A percentile compares a stretch with the other conserved stretches of the same genome.
Conservation (phyloP, 2,329 filamentous ascomycete genomes). For the Trichoderma oligosporum region DNA sequence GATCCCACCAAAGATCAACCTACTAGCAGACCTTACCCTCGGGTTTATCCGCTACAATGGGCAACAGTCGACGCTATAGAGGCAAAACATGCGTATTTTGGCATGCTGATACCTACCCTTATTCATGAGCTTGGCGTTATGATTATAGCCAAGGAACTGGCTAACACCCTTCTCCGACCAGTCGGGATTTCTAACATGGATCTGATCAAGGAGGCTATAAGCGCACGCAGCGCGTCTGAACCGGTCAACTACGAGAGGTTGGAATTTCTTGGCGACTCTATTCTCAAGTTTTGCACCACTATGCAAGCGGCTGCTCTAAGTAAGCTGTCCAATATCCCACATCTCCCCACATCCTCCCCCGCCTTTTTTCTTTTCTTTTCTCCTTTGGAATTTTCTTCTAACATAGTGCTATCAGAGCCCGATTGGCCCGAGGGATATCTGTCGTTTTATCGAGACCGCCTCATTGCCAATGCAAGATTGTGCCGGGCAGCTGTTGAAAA, state of each 20-base stretch:
- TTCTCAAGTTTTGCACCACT: slow-evolving; percentile 72
- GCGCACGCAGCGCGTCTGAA: slow-evolving; percentile 57
- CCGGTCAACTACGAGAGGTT: slow-evolving; percentile 72
- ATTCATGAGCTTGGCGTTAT: slow-evolving; percentile 64
- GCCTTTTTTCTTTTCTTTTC: background rate
- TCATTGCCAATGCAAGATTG: slow-evolving; percentile 74
- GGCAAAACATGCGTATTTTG: slow-evolving; percentile 45
- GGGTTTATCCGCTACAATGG: slow-evolving; percentile 44
- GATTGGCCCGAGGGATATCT: slow-evolving; percentile 75
- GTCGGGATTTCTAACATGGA: slow-evolving; percentile 52
- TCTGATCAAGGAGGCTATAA: slow-evolving; percentile 66
- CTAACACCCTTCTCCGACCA: slow-evolving; percentile 29
- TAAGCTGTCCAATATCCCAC: slow-evolving; percentile 33
- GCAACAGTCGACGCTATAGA: slow-evolving; percentile 50
- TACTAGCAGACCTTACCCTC: slow-evolving; percentile 41
- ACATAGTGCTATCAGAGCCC: slow-evolving; percentile 45
- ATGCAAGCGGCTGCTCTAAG: slow-evolving; percentile 57
- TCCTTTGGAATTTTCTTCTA: background rate
- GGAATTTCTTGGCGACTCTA: slow-evolving; percentile 81
- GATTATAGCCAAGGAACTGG: slow-evolving; percentile 60
- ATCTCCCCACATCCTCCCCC: background rate
- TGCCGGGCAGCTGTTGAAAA: slow-evolving; percentile 58
- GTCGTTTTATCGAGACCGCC: slow-evolving; percentile 60
- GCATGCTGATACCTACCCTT: slow-evolving; percentile 68
- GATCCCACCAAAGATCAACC: slow-evolving; percentile 20